phyloP scores from a whole-genome alignment of 345 rosid genomes.

The Hibiscus mutabilis region DNA sequence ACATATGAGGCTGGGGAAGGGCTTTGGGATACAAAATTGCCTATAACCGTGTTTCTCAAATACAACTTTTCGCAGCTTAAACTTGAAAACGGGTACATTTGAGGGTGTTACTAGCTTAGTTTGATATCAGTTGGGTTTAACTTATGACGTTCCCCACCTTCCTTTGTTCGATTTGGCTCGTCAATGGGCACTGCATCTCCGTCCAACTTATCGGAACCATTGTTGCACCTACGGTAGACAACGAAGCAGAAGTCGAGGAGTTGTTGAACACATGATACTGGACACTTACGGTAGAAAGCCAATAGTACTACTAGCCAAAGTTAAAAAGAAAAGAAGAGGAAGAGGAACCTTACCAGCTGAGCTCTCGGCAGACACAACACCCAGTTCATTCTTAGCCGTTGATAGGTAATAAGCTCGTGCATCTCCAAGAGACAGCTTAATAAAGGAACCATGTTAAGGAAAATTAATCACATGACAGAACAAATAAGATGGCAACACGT shows the following conservation, averaged over 20 bases:
- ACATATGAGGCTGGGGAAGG: background rate
- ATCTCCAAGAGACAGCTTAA: conserved; percentile 89
- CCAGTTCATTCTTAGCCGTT: conserved; percentile 84
- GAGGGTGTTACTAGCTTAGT: background rate
- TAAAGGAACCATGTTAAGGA: conserved; percentile 20
- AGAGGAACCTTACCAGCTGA: conserved; percentile 50
- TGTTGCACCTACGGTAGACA: conserved; percentile 51
- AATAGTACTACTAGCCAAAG: background rate
- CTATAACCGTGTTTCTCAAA: background rate
- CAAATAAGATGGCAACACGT: background rate
- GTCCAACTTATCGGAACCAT: conserved; percentile 96
- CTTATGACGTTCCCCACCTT: conserved; percentile 79
- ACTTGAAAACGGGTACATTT: background rate
- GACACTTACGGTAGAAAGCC: background rate
- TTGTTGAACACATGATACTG: background rate
- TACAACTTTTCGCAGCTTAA: no score
- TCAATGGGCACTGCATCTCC: conserved; percentile 89
- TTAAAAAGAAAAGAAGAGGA: background rate
- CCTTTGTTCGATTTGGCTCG: conserved; percentile 73
- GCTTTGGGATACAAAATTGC: background rate
- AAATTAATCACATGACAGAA: background rate
- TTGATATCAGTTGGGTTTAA: no score
- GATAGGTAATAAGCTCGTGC: conserved; percentile 89
- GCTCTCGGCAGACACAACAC: conserved; percentile 88
- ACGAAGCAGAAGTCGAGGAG: background rate